These are phyloP conservation scores for Ascochyta fabae DNA, from an alignment of 2,329 filamentous ascomycete species.

Conservation along the genomic window DNA sequence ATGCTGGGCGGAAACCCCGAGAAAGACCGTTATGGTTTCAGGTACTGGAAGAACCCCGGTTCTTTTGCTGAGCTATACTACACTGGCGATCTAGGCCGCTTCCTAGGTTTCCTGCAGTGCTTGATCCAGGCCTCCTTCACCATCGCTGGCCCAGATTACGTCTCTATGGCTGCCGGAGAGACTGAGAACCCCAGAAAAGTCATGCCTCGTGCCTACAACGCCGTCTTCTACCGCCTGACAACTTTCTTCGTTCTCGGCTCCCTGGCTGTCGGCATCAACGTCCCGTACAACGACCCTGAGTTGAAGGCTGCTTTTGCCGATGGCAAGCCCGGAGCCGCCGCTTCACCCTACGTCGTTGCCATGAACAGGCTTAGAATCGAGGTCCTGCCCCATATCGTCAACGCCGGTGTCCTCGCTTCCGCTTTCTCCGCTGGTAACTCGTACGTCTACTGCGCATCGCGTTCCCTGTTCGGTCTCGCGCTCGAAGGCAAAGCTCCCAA, in stretches of 20 bases:
- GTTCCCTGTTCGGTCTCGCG: conserved; percentile 61
- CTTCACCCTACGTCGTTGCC: conserved; percentile 68
- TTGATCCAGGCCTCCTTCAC: conserved; percentile 66
- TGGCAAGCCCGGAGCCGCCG: conserved; percentile 69
- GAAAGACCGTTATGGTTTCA: conserved; percentile 56
- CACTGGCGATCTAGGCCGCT: conserved; percentile 71
- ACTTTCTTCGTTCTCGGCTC: conserved; percentile 78
- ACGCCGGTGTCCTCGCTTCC: conserved; percentile 62
- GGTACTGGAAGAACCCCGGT: conserved; percentile 65
- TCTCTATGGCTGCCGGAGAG: conserved; percentile 58
- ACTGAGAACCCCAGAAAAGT: conserved; percentile 54
- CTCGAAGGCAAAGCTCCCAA: conserved; percentile 61
- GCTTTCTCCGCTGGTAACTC: conserved; percentile 64
- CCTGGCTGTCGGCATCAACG: conserved; percentile 71
- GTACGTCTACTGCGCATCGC: conserved; percentile 62
- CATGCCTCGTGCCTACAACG: conserved; percentile 77
- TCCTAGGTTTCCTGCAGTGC: conserved; percentile 77
- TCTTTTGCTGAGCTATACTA: conserved; percentile 71
- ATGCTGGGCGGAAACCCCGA: conserved; percentile 84
- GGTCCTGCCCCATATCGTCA: conserved; percentile 65
- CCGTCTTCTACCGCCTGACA: conserved; percentile 79
- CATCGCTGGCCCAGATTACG: conserved; percentile 57
- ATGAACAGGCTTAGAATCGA: conserved; percentile 62
- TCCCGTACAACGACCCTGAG: conserved; percentile 70
- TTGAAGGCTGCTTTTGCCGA: conserved; percentile 67